phyloP scores from a whole-genome alignment of 352 stramenopile species.

The Phytophthora macrochlamydospora region DNA sequence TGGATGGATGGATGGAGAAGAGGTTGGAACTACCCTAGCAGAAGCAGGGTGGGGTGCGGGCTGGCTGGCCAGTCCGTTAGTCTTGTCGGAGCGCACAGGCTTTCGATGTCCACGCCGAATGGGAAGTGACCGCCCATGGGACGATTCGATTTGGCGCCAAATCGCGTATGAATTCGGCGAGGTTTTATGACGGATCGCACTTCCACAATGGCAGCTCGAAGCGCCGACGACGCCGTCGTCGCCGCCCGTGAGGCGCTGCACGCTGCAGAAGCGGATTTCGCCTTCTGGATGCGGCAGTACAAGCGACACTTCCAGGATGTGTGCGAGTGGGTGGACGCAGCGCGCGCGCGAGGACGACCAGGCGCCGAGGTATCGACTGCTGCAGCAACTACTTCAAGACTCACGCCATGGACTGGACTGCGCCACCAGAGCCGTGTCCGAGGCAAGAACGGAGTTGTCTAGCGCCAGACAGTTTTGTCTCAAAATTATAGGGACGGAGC shows the following conservation, averaged over 20 bases:
- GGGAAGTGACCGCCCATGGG: conserved; percentile 21
- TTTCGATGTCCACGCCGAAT: conserved; percentile 14
- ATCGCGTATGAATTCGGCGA: neutral
- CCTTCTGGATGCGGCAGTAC: conserved; percentile 32
- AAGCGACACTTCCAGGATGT: conserved; percentile 7
- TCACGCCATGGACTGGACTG: conserved; percentile 27
- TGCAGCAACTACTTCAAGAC: conserved; percentile 26
- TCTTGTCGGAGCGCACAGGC: neutral
- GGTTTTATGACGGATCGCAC: too few relatives aligned
- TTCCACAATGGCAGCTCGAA: neutral
- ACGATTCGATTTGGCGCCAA: conserved; percentile 1
- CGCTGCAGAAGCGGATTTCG: conserved; percentile 7
- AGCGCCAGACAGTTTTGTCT: conserved; percentile 24
- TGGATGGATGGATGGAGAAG: neutral
- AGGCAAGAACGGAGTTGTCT: conserved; percentile 22
- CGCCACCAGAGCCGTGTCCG: conserved; percentile 5
- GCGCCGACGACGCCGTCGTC: neutral
- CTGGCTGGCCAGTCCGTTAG: neutral
- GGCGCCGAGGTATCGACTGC: conserved; percentile 10
- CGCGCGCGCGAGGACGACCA: conserved; percentile 3
- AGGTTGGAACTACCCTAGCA: conserved; percentile 11
- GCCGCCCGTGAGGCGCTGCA: conserved; percentile 6
- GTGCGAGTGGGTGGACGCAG: conserved; percentile 3
- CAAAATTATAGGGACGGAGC: neutral
- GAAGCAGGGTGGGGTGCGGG: neutral